A percentile compares a stretch with the other conserved stretches of the same genome.
These are phyloP conservation scores for Neurospora pannonica DNA, from an alignment of 495 filamentous ascomycete genomes.

Conservation along the genomic window DNA sequence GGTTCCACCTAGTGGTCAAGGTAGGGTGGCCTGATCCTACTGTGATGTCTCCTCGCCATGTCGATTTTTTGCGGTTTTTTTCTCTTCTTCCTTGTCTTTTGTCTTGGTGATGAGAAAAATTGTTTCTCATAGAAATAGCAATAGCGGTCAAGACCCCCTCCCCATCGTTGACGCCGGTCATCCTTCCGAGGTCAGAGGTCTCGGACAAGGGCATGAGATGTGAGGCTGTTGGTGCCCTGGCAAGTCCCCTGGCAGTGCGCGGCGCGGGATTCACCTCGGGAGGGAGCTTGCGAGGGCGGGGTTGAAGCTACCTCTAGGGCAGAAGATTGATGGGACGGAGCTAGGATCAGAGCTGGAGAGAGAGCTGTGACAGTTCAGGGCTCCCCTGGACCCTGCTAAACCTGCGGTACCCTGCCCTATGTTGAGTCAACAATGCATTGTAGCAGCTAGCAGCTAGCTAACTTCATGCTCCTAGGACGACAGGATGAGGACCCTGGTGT, in stretches of 20 bases:
- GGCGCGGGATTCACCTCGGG: neutral
- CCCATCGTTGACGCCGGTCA: neutral
- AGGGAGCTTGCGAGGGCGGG: neutral
- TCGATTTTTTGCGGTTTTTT: neutral
- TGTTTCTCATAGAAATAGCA: neutral
- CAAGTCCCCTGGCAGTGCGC: neutral
- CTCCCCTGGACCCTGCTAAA: neutral
- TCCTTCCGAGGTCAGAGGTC: neutral
- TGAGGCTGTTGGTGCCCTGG: neutral
- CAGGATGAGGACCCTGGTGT: neutral
- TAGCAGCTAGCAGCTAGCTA: neutral
- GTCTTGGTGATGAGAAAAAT: neutral
- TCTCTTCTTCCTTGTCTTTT: neutral
- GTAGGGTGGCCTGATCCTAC: neutral
- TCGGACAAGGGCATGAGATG: neutral
- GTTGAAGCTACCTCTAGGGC: neutral
- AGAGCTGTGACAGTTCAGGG: neutral
- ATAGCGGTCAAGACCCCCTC: neutral
- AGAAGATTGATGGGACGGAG: neutral
- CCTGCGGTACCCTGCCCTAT: neutral
- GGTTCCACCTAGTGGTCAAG: neutral
- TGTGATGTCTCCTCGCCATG: neutral
- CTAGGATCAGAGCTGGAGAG: neutral
- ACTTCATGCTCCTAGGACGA: neutral
- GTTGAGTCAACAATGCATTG: neutral